Percentiles rank a stretch among this genome's conserved stretches.
These are phyloP conservation scores for Sporothrix protearum DNA, from an alignment of 2,329 filamentous ascomycete species.

Conservation along the genomic window DNA sequence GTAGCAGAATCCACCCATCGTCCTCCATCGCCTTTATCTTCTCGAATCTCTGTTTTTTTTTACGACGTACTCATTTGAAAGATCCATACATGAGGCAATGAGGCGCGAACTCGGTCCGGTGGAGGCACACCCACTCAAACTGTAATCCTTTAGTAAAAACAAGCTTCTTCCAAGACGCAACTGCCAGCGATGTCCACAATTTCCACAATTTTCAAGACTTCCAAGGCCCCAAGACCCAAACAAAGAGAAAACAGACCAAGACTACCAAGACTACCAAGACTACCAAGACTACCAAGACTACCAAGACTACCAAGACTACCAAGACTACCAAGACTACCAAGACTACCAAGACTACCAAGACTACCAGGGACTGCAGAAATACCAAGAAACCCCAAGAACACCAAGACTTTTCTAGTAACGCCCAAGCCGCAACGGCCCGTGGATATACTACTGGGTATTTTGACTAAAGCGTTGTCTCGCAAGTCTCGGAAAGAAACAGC, in stretches of 20 bases:
- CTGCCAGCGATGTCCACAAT: neutral
- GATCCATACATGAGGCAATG: neutral
- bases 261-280: no score
- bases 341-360: neutral
- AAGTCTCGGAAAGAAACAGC: neutral
- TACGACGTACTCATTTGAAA: no score
- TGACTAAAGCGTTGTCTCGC: neutral
- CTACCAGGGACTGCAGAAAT: neutral
- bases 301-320: neutral
- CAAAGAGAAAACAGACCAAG: no score
- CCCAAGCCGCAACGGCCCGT: constrained; percentile 5
- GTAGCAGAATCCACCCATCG: neutral
- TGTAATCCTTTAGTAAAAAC: neutral
- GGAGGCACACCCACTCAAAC: neutral
- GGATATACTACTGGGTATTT: neutral
- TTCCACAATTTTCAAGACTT: neutral
- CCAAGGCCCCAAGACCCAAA: no score
- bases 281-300: no score
- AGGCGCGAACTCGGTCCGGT: neutral
- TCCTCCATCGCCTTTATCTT: neutral
- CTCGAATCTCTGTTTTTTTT: neutral
- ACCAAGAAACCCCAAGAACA: neutral
- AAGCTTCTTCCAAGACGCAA: neutral
- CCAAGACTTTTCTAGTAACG: neutral
- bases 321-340: neutral